These are phyloP conservation scores for Euphorbia corollata DNA, from an alignment of 441 rosid species.

Conservation along the genomic window DNA sequence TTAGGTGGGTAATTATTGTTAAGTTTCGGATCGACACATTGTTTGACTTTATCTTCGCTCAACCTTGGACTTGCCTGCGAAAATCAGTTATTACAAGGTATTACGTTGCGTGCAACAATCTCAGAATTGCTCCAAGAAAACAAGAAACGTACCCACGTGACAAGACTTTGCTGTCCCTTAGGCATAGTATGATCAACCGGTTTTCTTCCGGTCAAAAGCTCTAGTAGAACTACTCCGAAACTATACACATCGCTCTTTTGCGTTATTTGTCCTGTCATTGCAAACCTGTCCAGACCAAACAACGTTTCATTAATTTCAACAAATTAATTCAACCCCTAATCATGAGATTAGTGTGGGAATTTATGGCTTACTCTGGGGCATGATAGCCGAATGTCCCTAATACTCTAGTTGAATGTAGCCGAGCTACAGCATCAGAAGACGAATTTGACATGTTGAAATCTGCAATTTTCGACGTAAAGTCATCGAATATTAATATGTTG, in stretches of 20 bases:
- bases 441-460: slow-evolving; percentile 82
- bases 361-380: slow-evolving; percentile 71
- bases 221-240: slow-evolving; percentile 90
- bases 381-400: slow-evolving; percentile 95
- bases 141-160: slow-evolving; percentile 64
- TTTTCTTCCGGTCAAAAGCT: slow-evolving; percentile 90
- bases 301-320: too few relatives aligned
- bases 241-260: slow-evolving; percentile 96
- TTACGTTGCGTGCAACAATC: too few relatives aligned
- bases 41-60: slow-evolving; percentile 95
- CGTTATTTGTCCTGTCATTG: slow-evolving; percentile 93
- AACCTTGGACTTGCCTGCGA: slow-evolving; percentile 83
- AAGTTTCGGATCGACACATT: slow-evolving; percentile 90
- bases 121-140: neutral
- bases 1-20: slow-evolving; percentile 82
- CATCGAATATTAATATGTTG: slow-evolving; percentile 76
- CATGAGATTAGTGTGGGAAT: too few relatives aligned
- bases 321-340: too few relatives aligned
- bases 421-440: slow-evolving; percentile 72
- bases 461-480: slow-evolving; percentile 66
- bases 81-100: too few relatives aligned
- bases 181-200: slow-evolving; percentile 98
- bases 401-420: slow-evolving; percentile 89
- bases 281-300: slow-evolving; percentile 44
- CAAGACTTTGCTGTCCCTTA: slow-evolving; percentile 93